A percentile compares a stretch with the other conserved stretches of the same genome.
phyloP scores from a whole-genome alignment of 352 stramenopile species.

The Phytophthora vignae region DNA sequence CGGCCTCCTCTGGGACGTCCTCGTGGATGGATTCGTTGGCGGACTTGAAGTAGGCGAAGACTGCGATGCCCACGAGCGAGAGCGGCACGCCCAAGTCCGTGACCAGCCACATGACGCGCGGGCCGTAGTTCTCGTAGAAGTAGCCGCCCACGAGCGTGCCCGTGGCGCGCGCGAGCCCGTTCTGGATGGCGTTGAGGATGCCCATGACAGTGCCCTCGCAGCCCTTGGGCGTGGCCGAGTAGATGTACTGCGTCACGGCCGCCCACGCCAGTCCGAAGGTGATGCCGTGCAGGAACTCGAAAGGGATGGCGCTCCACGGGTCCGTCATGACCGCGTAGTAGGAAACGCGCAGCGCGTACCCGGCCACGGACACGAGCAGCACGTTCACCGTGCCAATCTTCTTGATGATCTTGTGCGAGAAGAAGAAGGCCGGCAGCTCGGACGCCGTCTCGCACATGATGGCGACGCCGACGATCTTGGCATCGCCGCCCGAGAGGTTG shows the following conservation, averaged over 20 bases:
- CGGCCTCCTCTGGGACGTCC: slow-evolving; percentile 29
- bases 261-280: slow-evolving; percentile 76
- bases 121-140: slow-evolving; percentile 75
- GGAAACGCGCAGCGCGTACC: slow-evolving; percentile 65
- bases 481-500: slow-evolving; percentile 65
- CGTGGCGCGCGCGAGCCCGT: slow-evolving; percentile 59
- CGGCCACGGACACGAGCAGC: slow-evolving; percentile 48
- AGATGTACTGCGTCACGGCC: slow-evolving; percentile 74
- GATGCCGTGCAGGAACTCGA: slow-evolving; percentile 75
- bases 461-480: slow-evolving; percentile 61
- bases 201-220: slow-evolving; percentile 77
- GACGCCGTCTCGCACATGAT: slow-evolving; percentile 58
- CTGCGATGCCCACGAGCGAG: slow-evolving; percentile 56
- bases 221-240: slow-evolving; percentile 57
- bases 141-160: slow-evolving; percentile 74
- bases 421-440: slow-evolving; percentile 81
- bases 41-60: slow-evolving; percentile 70
- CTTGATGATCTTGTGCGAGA: slow-evolving; percentile 64
- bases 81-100: slow-evolving; percentile 70
- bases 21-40: slow-evolving; percentile 45
- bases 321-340: slow-evolving; percentile 73
- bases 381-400: slow-evolving; percentile 72
- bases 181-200: slow-evolving; percentile 74
- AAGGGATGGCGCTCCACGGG: slow-evolving; percentile 72
- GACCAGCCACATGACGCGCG: slow-evolving; percentile 65